phyloP scores from a whole-genome alignment of 2,329 filamentous ascomycete species.

The Sporothrix luriei region DNA sequence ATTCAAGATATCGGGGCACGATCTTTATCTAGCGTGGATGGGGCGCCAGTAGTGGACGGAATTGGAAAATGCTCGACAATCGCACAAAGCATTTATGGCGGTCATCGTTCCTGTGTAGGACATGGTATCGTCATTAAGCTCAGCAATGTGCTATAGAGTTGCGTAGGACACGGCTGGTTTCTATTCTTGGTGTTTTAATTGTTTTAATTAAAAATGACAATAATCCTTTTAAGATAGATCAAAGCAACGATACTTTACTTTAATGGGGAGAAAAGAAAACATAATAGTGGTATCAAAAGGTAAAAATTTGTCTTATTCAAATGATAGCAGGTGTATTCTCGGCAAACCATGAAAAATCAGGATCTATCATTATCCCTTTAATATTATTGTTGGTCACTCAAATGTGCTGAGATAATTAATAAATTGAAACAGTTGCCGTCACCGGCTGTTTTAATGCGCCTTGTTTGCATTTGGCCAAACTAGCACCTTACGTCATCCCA shows the following conservation, averaged over 20 bases:
- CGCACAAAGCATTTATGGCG: neutral
- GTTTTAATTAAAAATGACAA: neutral
- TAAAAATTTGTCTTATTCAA: no score
- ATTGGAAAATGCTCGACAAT: neutral
- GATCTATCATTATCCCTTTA: neutral
- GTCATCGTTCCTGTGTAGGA: neutral
- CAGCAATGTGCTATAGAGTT: neutral
- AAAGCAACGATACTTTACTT: no score
- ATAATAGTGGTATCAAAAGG: no score
- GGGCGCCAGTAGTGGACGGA: neutral
- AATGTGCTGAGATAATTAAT: slow-evolving; percentile 3
- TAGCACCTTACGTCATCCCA: slow-evolving; percentile 24
- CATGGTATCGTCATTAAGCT: slow-evolving; percentile 14
- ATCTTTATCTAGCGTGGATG: neutral
- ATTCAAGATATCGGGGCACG: neutral
- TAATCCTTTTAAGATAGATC: no score
- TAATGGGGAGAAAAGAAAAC: no score
- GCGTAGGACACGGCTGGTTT: neutral
- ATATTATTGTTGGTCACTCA: neutral
- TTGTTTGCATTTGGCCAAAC: slow-evolving; percentile 6
- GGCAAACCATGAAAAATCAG: neutral
- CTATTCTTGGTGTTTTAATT: neutral
- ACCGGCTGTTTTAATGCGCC: slow-evolving; percentile 8
- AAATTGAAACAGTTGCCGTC: neutral
- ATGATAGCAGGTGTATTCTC: no score